Evolutionary conservation across 176 grass and related monocot genomes (phyloP), one percentile per base, ranked within the genome.

Genomic region (Aechmea fasciata): DNA sequence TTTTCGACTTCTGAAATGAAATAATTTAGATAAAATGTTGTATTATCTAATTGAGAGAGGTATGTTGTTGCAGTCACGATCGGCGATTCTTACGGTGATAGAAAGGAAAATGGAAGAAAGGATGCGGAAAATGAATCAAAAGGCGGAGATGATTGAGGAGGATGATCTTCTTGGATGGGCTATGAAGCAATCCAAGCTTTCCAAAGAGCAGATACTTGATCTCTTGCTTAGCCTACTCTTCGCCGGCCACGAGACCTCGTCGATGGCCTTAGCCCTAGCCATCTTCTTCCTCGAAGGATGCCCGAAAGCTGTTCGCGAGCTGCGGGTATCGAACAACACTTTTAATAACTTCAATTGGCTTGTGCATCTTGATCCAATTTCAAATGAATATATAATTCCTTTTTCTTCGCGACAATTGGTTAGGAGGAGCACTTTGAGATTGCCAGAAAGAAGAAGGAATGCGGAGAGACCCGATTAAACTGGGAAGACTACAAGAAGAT

Each of bases 401-500:
- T 18, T 41, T 0, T 41, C 5, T 41, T 41, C 5, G 0, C 6
- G 33, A 41, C 5, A 41, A 41, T 41, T 20, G 55, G 3, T 20
- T 77, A 99, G 94, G 86, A 87, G 29, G 94, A 99, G 79, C 94
- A 99, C 76, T 75, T 77, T 48, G 71, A 66, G 82, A 88, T 99
- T 68, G 77, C 71, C 22, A 80, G 63, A 66, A 88, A 84, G 84
- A 83, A 87, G 66, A 67, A 84, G 55, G 66, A 28, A 20, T 69
- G 82, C 73, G 87, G 82, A 62, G 82, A 81, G 12, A 54, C 65
- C 71, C 79, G 72, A 61, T 79, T 93, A 74, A 83, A 72, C 77
- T 99, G 94, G 94, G 94, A 99, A 85, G 94, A 99, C 75, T 99
- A 99, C 86, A 97, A 92, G 64, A 77, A 99, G 68, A 99, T 99